phyloP scores from a whole-genome alignment of 306 rosid species.

The Dryas drummondii region DNA sequence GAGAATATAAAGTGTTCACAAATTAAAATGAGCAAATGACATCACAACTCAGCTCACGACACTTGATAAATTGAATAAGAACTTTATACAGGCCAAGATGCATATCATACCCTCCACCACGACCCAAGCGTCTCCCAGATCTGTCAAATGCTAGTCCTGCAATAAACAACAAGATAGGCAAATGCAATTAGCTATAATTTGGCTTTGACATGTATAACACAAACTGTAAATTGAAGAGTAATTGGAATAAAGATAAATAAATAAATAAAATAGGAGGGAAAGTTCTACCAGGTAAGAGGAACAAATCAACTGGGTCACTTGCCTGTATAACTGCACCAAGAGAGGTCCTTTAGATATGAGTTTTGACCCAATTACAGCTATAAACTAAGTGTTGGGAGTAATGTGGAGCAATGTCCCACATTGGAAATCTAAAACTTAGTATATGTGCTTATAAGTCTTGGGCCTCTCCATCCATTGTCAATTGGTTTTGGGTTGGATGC shows the following conservation, averaged over 20 bases:
- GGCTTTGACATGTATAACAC: constrained; percentile 9
- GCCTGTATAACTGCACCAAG: constrained; percentile 87
- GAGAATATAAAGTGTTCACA: not conserved
- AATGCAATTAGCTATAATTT: constrained; percentile 19
- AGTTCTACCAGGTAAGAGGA: constrained; percentile 81
- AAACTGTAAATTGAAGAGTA: not conserved
- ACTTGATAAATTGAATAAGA: constrained; percentile 14
- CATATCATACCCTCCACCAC: constrained; percentile 90
- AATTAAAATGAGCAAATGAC: not conserved
- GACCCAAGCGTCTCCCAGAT: constrained; percentile 91
- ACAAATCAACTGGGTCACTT: constrained; percentile 83
- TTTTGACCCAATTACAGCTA: not conserved
- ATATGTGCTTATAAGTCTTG: too few species aligned
- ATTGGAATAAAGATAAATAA: not conserved
- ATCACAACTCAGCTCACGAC: constrained; percentile 17
- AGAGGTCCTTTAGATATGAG: constrained; percentile 22
- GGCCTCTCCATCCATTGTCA: too few species aligned
- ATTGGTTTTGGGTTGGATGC: too few species aligned
- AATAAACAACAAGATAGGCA: constrained; percentile 24
- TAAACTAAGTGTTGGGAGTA: too few species aligned
- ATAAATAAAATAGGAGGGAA: constrained; percentile 13
- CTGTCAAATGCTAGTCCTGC: constrained; percentile 92
- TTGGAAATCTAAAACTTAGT: too few species aligned
- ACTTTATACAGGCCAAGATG: constrained; percentile 20
- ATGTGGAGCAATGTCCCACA: too few species aligned